These are phyloP conservation scores for Boehmeria nivea DNA, from an alignment of 306 rosid genomes.

Conservation along the genomic window DNA sequence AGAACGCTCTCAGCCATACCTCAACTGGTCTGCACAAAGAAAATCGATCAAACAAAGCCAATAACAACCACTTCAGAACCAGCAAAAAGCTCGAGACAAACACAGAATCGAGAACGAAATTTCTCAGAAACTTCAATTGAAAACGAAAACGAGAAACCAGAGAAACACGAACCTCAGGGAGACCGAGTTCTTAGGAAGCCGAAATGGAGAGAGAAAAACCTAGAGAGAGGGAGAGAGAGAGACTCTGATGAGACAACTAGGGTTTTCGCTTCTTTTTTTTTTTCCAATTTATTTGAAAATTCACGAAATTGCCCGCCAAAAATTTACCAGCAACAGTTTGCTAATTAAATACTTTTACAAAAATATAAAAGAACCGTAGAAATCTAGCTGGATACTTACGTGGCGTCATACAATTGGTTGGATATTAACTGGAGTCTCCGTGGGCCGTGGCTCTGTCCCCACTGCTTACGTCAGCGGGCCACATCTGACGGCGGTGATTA, in stretches of 20 bases:
- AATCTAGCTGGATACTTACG: constrained; percentile 11
- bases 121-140: neutral
- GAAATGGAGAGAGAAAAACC: neutral
- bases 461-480: constrained; percentile 19
- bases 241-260: constrained; percentile 36
- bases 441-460: constrained; percentile 1
- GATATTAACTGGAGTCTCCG: too few species aligned
- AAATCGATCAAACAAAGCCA: neutral
- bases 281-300: constrained; percentile 51
- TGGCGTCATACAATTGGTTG: neutral
- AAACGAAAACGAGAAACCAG: neutral
- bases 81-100: neutral
- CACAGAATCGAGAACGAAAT: neutral
- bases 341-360: neutral
- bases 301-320: constrained; percentile 74
- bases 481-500: constrained; percentile 38
- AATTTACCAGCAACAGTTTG: constrained; percentile 29
- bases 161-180: neutral
- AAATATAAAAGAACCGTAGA: neutral
- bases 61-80: neutral
- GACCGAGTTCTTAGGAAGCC: neutral
- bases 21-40: neutral
- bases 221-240: constrained; percentile 2
- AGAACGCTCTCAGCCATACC: neutral
- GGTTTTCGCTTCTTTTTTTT: constrained; percentile 30